Base-by-base conservation (phyloP, 192 early-diverging fungal genomes). In the Backusella tuberculispora region DNA sequence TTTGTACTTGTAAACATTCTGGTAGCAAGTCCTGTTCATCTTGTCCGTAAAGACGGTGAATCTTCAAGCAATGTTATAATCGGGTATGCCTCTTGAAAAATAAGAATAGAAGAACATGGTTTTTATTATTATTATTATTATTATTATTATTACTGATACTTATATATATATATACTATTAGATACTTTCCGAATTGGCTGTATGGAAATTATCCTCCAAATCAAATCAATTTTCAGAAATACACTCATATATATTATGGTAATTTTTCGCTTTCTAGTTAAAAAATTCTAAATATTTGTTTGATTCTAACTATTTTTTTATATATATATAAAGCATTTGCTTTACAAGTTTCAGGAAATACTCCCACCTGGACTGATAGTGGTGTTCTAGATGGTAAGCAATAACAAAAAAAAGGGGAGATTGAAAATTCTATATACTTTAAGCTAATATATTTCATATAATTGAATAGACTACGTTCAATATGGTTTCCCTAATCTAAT, bases 181-280 rank as follows among this genome's bases (percentile, higher is more conserved):
- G 74, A 66, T 75, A 75, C 3, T 75, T 69, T 19, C 74, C 74
- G n/a, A 69, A 75, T n/a, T 75, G 74, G 74, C 15, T 69, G 21
- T 75, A 75, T 42, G 45, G 44, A 17, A 47, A 67, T 19, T 75
- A 60, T 38, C 66, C 50, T 13, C 74, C 74, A 12, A 29, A 47
- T 26, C 44, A 65, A 38, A 75, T 87, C 44, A 83, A 87, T 13
- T 76, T 87, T 60, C 68, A 80, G 24, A 85, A 86, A 46, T 87
- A 90, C 71, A 93, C 92, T 41, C 92, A 92, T 75, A 72, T 93
- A 68, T 89, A 89, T 70, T 88, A 91, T 40, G 77, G 77, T 78
- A 64, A 60, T 12, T 34, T 34, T 2, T 26, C 19, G 19, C 0
- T 21, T n/a, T 73, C 15, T 26, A n/a, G 26, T 19, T 56, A 12